Evolutionary conservation across 148 eudicot species (phyloP), one percentile per base, ranked within the genome.

Genomic region (Camellia lanceoleosa): DNA sequence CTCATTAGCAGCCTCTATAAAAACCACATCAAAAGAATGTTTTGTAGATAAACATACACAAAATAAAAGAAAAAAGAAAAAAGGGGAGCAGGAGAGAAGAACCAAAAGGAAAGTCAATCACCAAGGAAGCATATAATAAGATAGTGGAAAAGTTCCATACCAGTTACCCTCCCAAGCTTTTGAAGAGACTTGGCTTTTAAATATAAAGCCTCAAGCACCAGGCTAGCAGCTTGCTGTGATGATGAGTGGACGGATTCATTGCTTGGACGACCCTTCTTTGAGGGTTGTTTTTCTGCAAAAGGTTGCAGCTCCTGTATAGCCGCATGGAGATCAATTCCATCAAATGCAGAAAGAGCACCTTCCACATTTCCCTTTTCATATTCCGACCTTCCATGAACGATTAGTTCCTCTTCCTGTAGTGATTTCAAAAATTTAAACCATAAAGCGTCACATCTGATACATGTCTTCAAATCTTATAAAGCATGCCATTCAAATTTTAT

Each of bases 171-270:
- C 78, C 93, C 93, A 85, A 94, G 94, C 88, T 94, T 96, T 80
- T 96, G 99, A 89, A 96, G 97, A 82, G 94, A 92, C 86, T 91
- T 96, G 79, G 94, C 95, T 87, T 96, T 96, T 88, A 96, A 84
- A 85, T 87, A 92, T 82, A 96, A 84, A 79, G 95, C 99, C 85
- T 92, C 98, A 74, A 96, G 98, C 82, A 96, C 83, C 67, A 94
- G 88, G 82, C 89, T 86, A 69, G 95, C 93, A 81, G 95, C 92
- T 84, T 89, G 95, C 55, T 96, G 99, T 61, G 95, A 89, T 80
- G 74, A 85, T 47, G 80, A 69, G 65, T 83, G 84, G 62, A 71
- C 68, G 41, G 92, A 86, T 2, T 90, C 93, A 78, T 77, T 79
- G 63, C 86, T 82, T 60, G 95, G 30, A 1, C 92, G 89, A 18